Base-by-base conservation (phyloP, 2,329 filamentous ascomycete species). In the Calonectria montana region DNA sequence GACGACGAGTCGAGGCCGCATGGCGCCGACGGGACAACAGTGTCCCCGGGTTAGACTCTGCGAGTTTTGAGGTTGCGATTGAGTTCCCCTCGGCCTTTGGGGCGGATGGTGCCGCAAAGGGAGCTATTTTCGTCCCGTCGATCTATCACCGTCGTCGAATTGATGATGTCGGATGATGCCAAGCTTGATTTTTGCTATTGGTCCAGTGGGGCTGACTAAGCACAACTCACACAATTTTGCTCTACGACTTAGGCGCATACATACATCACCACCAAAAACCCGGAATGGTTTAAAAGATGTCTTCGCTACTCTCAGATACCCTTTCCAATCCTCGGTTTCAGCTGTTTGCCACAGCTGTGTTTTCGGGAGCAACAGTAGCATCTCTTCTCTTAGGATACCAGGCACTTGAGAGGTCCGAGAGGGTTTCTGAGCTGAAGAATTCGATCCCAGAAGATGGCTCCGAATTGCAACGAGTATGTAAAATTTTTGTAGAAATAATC, bases 271-370 rank as follows among this genome's bases (percentile, higher is more conserved):
- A 45, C 31, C 45, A 61, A 31, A 77, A 73, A 73, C 73, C 61
- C 27, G 67, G 66, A 27, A 77, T 78, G 75, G 37, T 41, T 72
- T 74, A 53, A 72, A 79, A 69, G 35, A 87, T 87, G 87, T 78
- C 86, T 48, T 86, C 86, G 35, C 83, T 87, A 41, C 67, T 88
- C 31, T 81, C 85, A 48, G 84, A 86, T 65, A 82, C 84, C 6
- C 79, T 87, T 47, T 82, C 84, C 45, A 87, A 83, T 77, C 83
- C 87, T 39, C 86, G 86, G 29, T 80, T 88, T 48, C 94, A 95
- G 81, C 86, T 97, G 41, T 89, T 91, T 21, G 90, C 92, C 3
- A 95, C 94, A 0, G 94, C 94, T 2, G 86, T 94, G 25, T 84
- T 90, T 16, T 93, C 91, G 0, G 91, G 91, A 21, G 88, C 87